phyloP scores from a whole-genome alignment of 345 rosid genomes.

The Dimocarpus longan region DNA sequence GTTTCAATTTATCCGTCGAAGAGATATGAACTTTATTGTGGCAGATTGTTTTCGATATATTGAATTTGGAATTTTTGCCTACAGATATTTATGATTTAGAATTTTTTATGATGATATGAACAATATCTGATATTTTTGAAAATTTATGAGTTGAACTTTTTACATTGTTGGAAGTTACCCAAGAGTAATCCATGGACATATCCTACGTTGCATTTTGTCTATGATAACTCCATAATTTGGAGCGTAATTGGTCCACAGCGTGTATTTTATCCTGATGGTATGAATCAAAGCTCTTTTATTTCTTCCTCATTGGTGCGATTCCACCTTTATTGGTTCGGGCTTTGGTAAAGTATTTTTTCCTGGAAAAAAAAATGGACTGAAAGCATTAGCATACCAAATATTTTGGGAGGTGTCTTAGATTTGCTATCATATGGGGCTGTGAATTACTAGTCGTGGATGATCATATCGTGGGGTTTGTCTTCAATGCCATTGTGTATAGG shows the following conservation, averaged over 20 bases:
- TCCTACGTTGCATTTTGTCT: neutral
- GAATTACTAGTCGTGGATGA: neutral
- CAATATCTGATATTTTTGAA: too few species aligned
- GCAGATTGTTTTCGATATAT: too few species aligned
- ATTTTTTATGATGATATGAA: too few species aligned
- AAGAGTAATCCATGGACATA: constrained; percentile 19
- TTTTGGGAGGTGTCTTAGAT: neutral
- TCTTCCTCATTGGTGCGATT: neutral
- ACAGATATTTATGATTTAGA: too few species aligned
- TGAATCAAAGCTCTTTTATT: neutral
- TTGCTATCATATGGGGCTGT: neutral
- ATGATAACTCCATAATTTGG: constrained; percentile 8
- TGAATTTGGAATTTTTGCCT: too few species aligned
- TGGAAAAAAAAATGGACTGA: constrained; percentile 4
- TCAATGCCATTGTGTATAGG: constrained; percentile 2
- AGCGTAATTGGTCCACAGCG: constrained; percentile 16
- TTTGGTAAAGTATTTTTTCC: neutral
- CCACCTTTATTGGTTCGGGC: constrained; percentile 4
- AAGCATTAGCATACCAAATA: neutral
- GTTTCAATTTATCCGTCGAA: too few species aligned
- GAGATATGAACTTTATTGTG: too few species aligned
- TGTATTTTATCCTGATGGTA: neutral
- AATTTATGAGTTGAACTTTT: too few species aligned
- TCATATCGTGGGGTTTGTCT: constrained; percentile 1
- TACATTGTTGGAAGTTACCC: constrained; percentile 9